Base-by-base conservation (phyloP, 1,284 basidiomycete genomes). In the Puccinia coronata region DNA sequence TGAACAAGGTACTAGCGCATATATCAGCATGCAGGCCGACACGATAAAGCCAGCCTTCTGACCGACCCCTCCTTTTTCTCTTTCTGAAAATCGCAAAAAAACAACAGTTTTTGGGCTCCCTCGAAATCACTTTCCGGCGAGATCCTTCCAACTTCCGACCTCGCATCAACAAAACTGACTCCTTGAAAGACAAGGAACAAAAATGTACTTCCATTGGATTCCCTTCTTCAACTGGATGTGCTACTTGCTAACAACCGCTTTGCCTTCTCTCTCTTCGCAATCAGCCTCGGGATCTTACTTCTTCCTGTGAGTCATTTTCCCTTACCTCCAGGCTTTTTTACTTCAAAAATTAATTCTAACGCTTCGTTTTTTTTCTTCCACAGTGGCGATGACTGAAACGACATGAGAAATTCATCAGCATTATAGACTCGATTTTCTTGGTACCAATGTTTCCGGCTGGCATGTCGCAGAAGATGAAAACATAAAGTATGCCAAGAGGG, bases 61-160 rank as follows among this genome's bases (percentile, higher is more conserved):
- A 47, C 16, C 31, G 49, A 3, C n/a, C 55, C 12, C 49, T 70
- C 25, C 31, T 18, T 49, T 61, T 63, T 25, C 20, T 39, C 41
- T 65, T 71, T 71, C 2, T 49, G 6, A 20, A 23, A 0, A 55
- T n/a, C n/a, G n/a, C n/a, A n/a, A n/a, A n/a, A n/a, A n/a, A n/a
- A n/a, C n/a, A 57, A 67, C 36, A 81, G 85, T 98, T 98, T 91
- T 88, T 98, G 81, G 92, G 93, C 5, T 93, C 92, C 12, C 89
- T 98, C 39, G 93, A 97, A 87, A 95, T 98, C 85, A 98, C 95
- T 8, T 98, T 98, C 91, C 90, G 95, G 82, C 91, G 96, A 85
- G 96, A 98, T 87, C 95, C 95, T 36, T 95, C 94, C 82, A 96
- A 96, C 88, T 96, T 91, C 88, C 89, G 87, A 82, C 94, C 95